Percentiles rank a stretch among this genome's conserved stretches.
Conservation (phyloP, 164 flowering plant genomes). For the Saururus chinensis region DNA sequence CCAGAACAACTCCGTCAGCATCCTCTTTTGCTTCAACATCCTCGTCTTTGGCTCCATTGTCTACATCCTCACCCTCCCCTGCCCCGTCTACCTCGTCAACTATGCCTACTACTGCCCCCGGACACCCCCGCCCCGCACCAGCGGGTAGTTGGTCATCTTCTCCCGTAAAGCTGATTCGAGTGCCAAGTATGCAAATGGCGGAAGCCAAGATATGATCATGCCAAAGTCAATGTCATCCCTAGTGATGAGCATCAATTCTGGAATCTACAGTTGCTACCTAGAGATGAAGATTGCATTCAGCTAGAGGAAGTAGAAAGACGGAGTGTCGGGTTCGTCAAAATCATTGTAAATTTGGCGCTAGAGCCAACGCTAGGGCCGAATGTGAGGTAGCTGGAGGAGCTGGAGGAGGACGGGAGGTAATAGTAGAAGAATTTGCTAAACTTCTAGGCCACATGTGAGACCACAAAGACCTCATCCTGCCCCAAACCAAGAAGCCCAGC, state of each 20-base stretch:
- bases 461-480: conserved; percentile 16
- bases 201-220: conserved; percentile 25
- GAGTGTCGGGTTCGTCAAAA: conserved; percentile 3
- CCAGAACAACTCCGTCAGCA: no score
- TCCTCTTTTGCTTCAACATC: no score
- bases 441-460: conserved; percentile 25
- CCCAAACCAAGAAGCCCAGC: conserved; percentile 44
- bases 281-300: conserved; percentile 18
- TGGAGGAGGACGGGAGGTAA: conserved; percentile 44
- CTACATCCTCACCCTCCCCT: no score
- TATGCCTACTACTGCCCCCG: no score
- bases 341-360: conserved; percentile 19
- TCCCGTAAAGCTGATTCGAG: conserved; percentile 10
- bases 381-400: conserved; percentile 31
- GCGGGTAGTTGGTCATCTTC: conserved; percentile 11
- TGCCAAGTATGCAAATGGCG: conserved; percentile 15
- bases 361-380: conserved; percentile 24
- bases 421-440: conserved; percentile 38
- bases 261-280: conserved; percentile 8
- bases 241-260: conserved; percentile 1
- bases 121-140: not conserved
- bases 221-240: conserved; percentile 28
- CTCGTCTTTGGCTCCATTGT: no score
- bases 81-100: no score
- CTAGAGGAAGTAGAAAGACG: conserved; percentile 25